phyloP scores from a whole-genome alignment of 129 eudicot species.

The Chrysanthemum makinoi region DNA sequence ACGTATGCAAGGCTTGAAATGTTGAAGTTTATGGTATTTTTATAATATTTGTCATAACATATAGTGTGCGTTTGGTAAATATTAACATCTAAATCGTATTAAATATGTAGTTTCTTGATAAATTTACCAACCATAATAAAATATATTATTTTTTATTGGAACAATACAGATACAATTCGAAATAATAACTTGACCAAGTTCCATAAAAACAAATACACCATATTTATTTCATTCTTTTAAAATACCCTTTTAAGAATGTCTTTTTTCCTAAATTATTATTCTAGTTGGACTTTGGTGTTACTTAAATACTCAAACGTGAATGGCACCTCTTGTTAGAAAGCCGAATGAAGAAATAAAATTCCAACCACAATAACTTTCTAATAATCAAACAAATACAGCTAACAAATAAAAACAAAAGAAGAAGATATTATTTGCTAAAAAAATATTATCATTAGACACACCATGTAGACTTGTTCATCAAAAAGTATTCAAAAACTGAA shows the following conservation, averaged over 20 bases:
- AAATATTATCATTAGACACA: background rate
- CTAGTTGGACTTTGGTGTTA: too few relatives aligned
- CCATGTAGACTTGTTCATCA: constrained; percentile 15
- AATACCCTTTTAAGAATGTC: too few relatives aligned
- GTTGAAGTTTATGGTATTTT: background rate
- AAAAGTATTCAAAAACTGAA: constrained; percentile 3
- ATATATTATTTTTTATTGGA: too few relatives aligned
- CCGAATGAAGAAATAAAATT: background rate
- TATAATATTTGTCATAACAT: background rate
- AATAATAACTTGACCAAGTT: too few relatives aligned
- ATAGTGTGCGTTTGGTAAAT: background rate
- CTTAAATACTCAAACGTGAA: background rate
- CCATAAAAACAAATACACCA: too few relatives aligned
- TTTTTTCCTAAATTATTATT: too few relatives aligned
- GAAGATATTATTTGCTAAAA: background rate
- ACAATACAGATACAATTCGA: too few relatives aligned
- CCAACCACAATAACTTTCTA: background rate
- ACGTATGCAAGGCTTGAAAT: background rate
- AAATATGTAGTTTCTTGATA: too few relatives aligned
- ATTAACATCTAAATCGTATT: background rate
- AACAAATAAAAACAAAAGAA: background rate
- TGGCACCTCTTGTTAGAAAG: background rate
- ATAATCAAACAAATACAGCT: background rate
- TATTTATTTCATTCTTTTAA: too few relatives aligned
- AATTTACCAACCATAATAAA: too few relatives aligned